A percentile compares a stretch with the other conserved stretches of the same genome.
Conservation (phyloP, 495 filamentous ascomycete species). For the Tuber umbilicatum region DNA sequence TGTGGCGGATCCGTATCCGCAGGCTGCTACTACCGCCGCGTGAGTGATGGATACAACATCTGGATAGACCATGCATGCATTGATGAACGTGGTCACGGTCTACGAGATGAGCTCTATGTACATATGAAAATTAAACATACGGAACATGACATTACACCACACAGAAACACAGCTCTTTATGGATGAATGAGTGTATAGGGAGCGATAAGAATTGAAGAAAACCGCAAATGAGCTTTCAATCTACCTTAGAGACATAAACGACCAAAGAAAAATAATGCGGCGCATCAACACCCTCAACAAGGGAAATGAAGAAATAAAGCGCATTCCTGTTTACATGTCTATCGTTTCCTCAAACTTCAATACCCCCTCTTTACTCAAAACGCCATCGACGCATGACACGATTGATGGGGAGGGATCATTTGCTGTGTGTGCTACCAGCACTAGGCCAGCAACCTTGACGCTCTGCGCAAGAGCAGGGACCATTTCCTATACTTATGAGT, state of each 20-base stretch:
- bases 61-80: not conserved
- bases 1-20: constrained; percentile 26
- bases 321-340: constrained; percentile 59
- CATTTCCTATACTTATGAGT: constrained; percentile 57
- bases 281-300: not conserved
- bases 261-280: not conserved
- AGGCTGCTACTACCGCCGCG: not conserved
- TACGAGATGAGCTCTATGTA: constrained; percentile 17
- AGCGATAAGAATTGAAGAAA: not conserved
- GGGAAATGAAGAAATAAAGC: not conserved
- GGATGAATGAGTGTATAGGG: not conserved
- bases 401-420: constrained; percentile 41
- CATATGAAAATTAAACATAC: constrained; percentile 14
- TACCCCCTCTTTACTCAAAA: constrained; percentile 76
- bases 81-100: not conserved
- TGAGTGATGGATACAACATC: constrained; percentile 4
- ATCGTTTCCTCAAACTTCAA: constrained; percentile 89
- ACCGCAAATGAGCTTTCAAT: not conserved
- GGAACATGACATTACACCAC: not conserved
- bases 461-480: constrained; percentile 85
- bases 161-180: constrained; percentile 1
- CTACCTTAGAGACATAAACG: not conserved
- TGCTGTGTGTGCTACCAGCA: constrained; percentile 83
- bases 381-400: constrained; percentile 69
- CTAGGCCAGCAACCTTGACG: constrained; percentile 88